These are phyloP conservation scores for Paulownia fortunei DNA, from an alignment of 257 asterid species.

Conservation along the genomic window DNA sequence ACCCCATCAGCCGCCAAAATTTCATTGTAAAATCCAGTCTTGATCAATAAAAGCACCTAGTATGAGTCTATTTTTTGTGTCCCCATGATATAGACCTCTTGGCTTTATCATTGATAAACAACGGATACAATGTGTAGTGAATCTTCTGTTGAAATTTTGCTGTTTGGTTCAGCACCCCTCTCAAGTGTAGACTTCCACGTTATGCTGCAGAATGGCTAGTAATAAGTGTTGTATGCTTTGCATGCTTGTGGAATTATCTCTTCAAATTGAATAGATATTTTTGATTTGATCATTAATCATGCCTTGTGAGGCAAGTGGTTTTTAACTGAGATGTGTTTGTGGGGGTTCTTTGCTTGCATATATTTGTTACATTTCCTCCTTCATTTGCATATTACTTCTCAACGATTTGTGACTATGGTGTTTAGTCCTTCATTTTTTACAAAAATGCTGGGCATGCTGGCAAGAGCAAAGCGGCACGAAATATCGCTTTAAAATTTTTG, in stretches of 20 bases:
- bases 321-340: neutral
- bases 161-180: neutral
- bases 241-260: slow-evolving; percentile 30
- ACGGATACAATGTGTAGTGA: neutral
- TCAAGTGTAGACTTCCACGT: neutral
- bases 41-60: slow-evolving; percentile 39
- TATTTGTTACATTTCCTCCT: neutral
- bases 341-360: neutral
- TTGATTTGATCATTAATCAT: slow-evolving; percentile 1
- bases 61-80: neutral
- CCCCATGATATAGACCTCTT: neutral
- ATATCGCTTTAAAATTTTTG: neutral
- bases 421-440: neutral
- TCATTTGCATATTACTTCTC: neutral
- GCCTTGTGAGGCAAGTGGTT: slow-evolving; percentile 9
- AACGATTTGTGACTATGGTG: neutral
- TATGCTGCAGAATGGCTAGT: slow-evolving; percentile 9
- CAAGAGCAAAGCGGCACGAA: neutral
- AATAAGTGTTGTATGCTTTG: slow-evolving; percentile 34
- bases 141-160: slow-evolving; percentile 8
- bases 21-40: slow-evolving; percentile 72
- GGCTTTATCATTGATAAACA: neutral
- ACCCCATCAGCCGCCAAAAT: slow-evolving; percentile 96
- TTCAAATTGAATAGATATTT: neutral
- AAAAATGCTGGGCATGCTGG: neutral